These are phyloP conservation scores for Agaricus subrufescens DNA, from an alignment of 768 basidiomycete genomes.

Conservation along the genomic window DNA sequence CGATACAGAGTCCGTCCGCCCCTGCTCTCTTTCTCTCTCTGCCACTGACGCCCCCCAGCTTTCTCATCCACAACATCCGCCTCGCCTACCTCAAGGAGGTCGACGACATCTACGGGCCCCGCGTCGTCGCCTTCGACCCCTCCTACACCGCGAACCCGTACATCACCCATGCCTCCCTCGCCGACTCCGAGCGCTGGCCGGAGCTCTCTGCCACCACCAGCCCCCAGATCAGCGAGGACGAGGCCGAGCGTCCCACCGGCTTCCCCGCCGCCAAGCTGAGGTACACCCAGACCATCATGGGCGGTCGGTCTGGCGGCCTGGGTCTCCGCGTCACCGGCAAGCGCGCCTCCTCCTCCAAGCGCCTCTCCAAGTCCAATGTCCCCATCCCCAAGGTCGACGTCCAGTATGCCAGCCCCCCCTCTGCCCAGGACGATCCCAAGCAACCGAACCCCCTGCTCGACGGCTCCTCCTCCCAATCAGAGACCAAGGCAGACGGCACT, in stretches of 20 bases:
- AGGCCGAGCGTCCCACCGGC: constrained; percentile 43
- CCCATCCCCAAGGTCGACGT: constrained; percentile 18
- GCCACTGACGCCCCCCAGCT: constrained; percentile 25
- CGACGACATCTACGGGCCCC: constrained; percentile 79
- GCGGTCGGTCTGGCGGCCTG: constrained; percentile 59
- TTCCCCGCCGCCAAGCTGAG: constrained; percentile 59
- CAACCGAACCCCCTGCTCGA: neutral
- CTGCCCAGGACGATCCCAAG: constrained; percentile 24
- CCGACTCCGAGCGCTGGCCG: constrained; percentile 80
- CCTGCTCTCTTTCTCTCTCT: neutral
- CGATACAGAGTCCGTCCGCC: constrained; percentile 49
- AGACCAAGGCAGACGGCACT: constrained; percentile 36
- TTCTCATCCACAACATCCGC: constrained; percentile 81
- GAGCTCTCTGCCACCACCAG: constrained; percentile 71
- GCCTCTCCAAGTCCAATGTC: constrained; percentile 34
- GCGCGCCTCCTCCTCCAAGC: constrained; percentile 47
- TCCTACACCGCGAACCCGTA: constrained; percentile 80
- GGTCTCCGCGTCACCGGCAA: constrained; percentile 77
- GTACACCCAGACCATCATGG: constrained; percentile 89
- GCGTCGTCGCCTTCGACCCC: constrained; percentile 77
- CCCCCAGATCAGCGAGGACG: constrained; percentile 71
- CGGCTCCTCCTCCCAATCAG: constrained; percentile 23
- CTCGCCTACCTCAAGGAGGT: constrained; percentile 85
- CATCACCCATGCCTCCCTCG: constrained; percentile 72
- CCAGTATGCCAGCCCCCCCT: constrained; percentile 27